Conservation (phyloP, 306 rosid species). For the Inga leiocalycina region DNA sequence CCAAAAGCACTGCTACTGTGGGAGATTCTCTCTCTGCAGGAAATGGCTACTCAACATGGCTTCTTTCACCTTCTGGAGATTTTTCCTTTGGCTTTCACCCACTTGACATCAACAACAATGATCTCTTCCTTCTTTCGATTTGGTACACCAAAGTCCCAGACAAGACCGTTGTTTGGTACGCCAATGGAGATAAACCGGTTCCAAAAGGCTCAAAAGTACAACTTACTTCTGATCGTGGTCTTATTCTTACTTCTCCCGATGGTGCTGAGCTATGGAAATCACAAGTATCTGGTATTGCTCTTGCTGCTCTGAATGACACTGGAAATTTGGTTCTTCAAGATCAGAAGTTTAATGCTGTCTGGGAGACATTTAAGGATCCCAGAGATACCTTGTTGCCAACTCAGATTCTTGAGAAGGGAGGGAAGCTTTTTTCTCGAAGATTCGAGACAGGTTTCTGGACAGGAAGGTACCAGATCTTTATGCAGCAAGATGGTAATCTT, state of each 20-base stretch:
- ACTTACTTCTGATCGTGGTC: constrained; percentile 24
- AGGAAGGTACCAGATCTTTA: constrained; percentile 33
- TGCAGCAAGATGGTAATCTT: constrained; percentile 26
- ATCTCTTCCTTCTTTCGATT: constrained; percentile 38
- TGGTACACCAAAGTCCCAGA: constrained; percentile 39
- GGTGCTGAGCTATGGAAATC: neutral
- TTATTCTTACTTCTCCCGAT: constrained; percentile 28
- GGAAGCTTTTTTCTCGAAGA: neutral
- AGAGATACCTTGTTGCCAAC: constrained; percentile 27
- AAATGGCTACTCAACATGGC: constrained; percentile 32
- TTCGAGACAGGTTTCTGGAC: neutral
- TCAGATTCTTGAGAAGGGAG: constrained; percentile 3
- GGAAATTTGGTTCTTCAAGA: neutral
- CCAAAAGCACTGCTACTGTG: neutral
- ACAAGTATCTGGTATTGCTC: neutral
- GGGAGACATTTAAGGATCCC: constrained; percentile 46
- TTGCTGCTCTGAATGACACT: neutral
- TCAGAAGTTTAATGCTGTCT: neutral
- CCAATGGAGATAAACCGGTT: constrained; percentile 9
- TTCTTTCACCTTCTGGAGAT: constrained; percentile 42
- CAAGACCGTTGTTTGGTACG: constrained; percentile 44
- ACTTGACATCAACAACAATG: neutral
- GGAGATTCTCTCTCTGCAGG: constrained; percentile 31
- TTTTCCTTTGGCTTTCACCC: constrained; percentile 45
- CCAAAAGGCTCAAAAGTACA: constrained; percentile 35